phyloP scores from a whole-genome alignment of 805 yeast species.

The Alloascoidea africana region DNA sequence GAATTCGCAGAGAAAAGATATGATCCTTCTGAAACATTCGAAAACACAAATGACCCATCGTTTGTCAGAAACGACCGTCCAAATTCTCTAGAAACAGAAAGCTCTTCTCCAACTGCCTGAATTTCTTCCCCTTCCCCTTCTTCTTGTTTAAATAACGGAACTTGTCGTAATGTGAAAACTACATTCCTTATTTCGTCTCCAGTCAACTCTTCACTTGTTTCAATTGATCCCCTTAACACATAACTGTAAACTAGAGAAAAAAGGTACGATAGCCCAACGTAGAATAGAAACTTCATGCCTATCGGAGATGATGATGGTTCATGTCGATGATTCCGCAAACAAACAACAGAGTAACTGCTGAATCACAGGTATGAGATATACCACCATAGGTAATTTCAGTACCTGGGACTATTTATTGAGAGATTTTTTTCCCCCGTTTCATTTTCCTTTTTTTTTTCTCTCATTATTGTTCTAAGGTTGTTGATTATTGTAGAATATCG shows the following conservation, averaged over 20 bases:
- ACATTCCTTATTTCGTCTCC: neutral
- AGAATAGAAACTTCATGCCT: too few species aligned
- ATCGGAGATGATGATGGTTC: too few species aligned
- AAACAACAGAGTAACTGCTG: too few species aligned
- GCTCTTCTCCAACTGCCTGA: neutral
- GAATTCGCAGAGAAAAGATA: neutral
- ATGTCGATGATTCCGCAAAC: too few species aligned
- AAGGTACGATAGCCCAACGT: too few species aligned
- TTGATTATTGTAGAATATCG: conserved; percentile 1
- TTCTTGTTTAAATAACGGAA: neutral
- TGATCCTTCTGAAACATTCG: neutral
- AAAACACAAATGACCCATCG: neutral
- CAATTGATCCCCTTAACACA: neutral
- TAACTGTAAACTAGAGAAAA: neutral
- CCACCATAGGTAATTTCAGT: neutral
- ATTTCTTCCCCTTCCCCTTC: neutral
- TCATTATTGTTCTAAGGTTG: neutral
- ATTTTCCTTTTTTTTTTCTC: neutral
- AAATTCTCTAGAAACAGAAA: neutral
- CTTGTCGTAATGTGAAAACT: neutral
- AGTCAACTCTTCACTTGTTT: neutral
- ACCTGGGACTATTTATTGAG: too few species aligned
- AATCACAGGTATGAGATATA: too few species aligned
- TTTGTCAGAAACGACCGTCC: neutral
- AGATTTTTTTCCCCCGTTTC: too few species aligned